Conservation (phyloP, 2,329 filamentous ascomycete genomes). For the Endothia cerciana region DNA sequence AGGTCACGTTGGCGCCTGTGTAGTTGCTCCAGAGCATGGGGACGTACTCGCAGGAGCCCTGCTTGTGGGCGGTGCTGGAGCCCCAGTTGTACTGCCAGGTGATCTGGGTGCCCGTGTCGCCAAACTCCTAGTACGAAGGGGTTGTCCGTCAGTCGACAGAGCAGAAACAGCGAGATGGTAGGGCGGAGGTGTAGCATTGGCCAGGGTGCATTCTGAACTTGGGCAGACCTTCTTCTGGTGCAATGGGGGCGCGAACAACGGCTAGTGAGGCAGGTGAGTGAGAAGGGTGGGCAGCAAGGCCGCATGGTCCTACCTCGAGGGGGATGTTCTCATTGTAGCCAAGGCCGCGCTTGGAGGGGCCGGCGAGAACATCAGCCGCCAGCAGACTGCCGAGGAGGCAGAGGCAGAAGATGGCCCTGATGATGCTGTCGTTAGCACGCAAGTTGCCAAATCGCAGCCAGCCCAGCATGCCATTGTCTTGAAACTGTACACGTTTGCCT, state of each 20-base stretch:
- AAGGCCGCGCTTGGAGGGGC: slow-evolving; percentile 31
- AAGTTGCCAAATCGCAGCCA: neutral
- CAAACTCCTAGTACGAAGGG: slow-evolving; percentile 24
- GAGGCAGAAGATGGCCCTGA: slow-evolving; percentile 2
- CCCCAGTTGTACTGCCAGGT: slow-evolving; percentile 37
- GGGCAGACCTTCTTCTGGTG: neutral
- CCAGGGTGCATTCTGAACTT: neutral
- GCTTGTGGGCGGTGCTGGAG: slow-evolving; percentile 31
- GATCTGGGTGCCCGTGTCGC: slow-evolving; percentile 30
- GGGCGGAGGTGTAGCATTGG: neutral
- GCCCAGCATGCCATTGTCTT: neutral
- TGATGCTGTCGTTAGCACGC: neutral
- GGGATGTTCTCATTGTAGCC: slow-evolving; percentile 32
- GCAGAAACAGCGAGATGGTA: too few relatives aligned
- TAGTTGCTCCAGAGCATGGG: slow-evolving; percentile 35
- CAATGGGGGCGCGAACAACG: neutral
- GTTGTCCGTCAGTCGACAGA: neutral
- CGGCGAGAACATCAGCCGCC: neutral
- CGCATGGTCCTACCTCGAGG: slow-evolving; percentile 20
- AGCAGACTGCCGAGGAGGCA: slow-evolving; percentile 10
- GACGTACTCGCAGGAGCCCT: slow-evolving; percentile 31
- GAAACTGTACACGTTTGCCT: neutral
- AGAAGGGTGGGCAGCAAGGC: neutral
- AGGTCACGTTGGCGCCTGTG: slow-evolving; percentile 28
- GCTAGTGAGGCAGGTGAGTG: neutral